phyloP scores from a whole-genome alignment of 768 basidiomycete genomes.

The Saitozyma podzolica region DNA sequence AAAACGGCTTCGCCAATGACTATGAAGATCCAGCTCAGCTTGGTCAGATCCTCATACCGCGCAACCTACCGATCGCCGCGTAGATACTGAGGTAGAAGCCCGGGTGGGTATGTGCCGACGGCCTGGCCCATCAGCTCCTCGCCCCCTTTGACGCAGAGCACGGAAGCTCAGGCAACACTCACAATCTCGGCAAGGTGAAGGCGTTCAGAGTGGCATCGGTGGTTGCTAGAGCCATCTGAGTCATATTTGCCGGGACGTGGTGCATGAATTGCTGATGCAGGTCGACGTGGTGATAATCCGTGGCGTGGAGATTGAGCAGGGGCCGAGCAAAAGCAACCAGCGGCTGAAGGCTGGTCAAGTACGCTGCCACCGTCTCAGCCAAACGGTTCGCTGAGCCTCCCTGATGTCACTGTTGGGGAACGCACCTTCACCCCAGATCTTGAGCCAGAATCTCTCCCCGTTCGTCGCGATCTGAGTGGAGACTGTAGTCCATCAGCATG shows the following conservation, averaged over 20 bases:
- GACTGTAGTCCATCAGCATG: constrained; percentile 21
- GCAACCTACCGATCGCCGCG: constrained; percentile 17
- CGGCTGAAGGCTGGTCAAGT: constrained; percentile 16
- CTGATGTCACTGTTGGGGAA: background rate
- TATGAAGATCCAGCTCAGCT: no score
- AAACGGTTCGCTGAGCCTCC: constrained; percentile 1
- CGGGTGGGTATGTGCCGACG: constrained; percentile 37
- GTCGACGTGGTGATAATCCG: constrained; percentile 20
- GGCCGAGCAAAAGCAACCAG: constrained; percentile 18
- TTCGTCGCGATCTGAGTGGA: constrained; percentile 30
- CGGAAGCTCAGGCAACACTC: background rate
- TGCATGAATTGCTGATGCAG: constrained; percentile 31
- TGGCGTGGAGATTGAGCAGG: constrained; percentile 5
- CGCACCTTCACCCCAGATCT: constrained; percentile 69
- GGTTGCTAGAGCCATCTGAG: background rate
- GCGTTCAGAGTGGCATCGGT: background rate
- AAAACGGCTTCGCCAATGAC: constrained; percentile 35
- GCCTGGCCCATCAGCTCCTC: constrained; percentile 7
- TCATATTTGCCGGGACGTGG: constrained; percentile 4
- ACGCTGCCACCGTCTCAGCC: constrained; percentile 13
- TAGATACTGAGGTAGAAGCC: constrained; percentile 41
- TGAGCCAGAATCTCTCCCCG: constrained; percentile 63
- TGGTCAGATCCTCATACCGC: no score
- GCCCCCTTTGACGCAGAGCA: background rate
- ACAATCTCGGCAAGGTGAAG: constrained; percentile 7